Conservation (phyloP, 164 flowering plant genomes). For the Cinnamomum chago region DNA sequence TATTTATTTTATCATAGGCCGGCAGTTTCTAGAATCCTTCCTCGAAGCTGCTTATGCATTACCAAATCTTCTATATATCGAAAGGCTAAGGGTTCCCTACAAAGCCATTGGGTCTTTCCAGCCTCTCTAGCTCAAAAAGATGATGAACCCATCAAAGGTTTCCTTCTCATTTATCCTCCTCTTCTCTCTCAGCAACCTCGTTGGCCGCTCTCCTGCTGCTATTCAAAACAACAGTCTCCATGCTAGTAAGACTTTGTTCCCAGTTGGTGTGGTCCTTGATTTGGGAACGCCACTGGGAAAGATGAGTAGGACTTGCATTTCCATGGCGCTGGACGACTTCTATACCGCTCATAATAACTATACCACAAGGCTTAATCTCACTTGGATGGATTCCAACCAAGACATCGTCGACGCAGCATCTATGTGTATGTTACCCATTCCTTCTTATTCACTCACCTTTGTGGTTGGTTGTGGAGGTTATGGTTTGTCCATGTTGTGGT, state of each 20-base stretch:
- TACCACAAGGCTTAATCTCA: constrained; percentile 6
- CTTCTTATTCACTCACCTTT: neutral
- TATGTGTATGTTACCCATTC: constrained; percentile 3
- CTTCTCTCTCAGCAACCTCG: neutral
- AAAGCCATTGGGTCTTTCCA: too few species aligned
- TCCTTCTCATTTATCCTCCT: neutral
- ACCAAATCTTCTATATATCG: too few species aligned
- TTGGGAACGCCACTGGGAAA: constrained; percentile 12
- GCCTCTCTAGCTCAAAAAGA: too few species aligned
- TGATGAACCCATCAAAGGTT: too few species aligned
- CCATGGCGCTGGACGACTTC: constrained; percentile 10
- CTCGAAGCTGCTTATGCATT: too few species aligned
- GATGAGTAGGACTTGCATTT: constrained; percentile 6
- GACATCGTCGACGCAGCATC: constrained; percentile 9
- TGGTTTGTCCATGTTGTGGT: too few species aligned
- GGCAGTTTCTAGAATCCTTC: too few species aligned
- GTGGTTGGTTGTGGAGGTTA: too few species aligned
- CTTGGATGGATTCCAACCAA: constrained; percentile 3
- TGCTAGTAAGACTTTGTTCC: neutral
- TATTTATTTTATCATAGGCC: too few species aligned
- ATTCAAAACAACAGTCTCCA: neutral
- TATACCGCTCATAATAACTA: neutral
- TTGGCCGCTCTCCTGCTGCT: neutral
- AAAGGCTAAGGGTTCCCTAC: too few species aligned
- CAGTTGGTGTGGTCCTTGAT: constrained; percentile 15